Evolutionary conservation across 805 yeast genomes (phyloP), one percentile per base, ranked within the genome.

Genomic region (Sugiyamaella boreocaroliniensis): DNA sequence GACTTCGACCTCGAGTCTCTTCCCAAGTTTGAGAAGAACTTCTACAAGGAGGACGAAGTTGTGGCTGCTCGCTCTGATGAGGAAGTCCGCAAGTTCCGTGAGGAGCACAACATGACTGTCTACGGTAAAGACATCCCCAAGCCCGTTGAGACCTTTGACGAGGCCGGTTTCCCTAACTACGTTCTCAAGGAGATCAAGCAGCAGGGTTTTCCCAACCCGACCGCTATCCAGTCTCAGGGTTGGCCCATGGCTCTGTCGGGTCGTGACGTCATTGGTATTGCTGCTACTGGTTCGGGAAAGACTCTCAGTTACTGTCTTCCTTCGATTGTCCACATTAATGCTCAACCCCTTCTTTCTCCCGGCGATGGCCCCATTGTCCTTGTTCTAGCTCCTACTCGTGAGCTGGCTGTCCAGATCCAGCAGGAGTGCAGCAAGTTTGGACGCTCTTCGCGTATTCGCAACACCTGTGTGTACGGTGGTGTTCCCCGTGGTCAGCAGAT

Each of bases 221-320:
- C 99, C 53, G 89, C 89, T 61, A 93, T 93, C 67, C 99, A 93
- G 77, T 89, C 97, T 73, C 99, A 93, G 77, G 99, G 99, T 77
- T 93, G 99, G 99, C 99, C 99, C 59, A 93, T 93, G 99, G 99
- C 99, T 67, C 78, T 90, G 55, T 83, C 92, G 64, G 99, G 99
- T 77, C 88, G 98, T 76, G 98, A 93, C 71, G 86, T 93, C 92
- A 87, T 93, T 73, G 99, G 99, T 79, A 85, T 93, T 71, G 98
- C 99, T 53, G 86, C 97, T 62, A 93, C 99, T 61, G 99, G 99
- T 75, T 90, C 97, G 52, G 99, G 99, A 79, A 93, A 93, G 79
- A 93, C 99, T 58, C 78, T 93, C 64, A 88, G 97, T 43, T 93
- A 92, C 79, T 89, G 97, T 78, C 78, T 93, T 68, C 99, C 99